phyloP scores from a whole-genome alignment of 768 basidiomycete genomes.

The Fomitopsis pulvina region DNA sequence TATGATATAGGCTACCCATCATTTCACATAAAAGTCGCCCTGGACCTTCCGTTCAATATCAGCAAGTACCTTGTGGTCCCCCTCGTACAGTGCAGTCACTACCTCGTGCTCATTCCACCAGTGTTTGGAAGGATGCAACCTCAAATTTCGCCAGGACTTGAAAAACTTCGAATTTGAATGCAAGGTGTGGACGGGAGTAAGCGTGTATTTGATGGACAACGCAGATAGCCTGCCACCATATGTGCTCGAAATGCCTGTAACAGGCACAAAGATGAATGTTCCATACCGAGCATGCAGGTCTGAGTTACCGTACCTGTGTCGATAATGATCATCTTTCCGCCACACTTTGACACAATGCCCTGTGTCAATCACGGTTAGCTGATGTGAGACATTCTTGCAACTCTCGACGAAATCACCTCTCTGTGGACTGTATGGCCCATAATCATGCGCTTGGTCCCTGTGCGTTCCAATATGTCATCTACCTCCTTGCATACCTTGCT shows the following conservation, averaged over 20 bases:
- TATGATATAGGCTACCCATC: too few relatives aligned
- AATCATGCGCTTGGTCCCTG: constrained; percentile 82
- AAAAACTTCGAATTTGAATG: constrained; percentile 4
- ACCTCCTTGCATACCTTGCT: constrained; percentile 65
- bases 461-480: constrained; percentile 59
- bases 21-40: constrained; percentile 14
- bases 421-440: constrained; percentile 98
- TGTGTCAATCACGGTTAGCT: too few relatives aligned
- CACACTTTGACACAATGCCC: constrained; percentile 80
- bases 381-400: too few relatives aligned
- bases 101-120: constrained; percentile 59
- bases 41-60: constrained; percentile 27
- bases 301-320: constrained; percentile 77
- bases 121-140: constrained; percentile 25
- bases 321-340: constrained; percentile 91
- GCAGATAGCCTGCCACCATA: constrained; percentile 93
- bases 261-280: too few relatives aligned
- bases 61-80: constrained; percentile 44
- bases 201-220: constrained; percentile 77
- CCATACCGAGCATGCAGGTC: too few relatives aligned
- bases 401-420: constrained; percentile 35
- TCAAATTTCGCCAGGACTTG: too few relatives aligned
- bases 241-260: constrained; percentile 88
- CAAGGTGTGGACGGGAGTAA: constrained; percentile 48
- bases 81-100: constrained; percentile 57